Percentiles rank a stretch among this genome's conserved stretches.
phyloP scores from a whole-genome alignment of 768 basidiomycete species.

The Agaricus subrufescens region DNA sequence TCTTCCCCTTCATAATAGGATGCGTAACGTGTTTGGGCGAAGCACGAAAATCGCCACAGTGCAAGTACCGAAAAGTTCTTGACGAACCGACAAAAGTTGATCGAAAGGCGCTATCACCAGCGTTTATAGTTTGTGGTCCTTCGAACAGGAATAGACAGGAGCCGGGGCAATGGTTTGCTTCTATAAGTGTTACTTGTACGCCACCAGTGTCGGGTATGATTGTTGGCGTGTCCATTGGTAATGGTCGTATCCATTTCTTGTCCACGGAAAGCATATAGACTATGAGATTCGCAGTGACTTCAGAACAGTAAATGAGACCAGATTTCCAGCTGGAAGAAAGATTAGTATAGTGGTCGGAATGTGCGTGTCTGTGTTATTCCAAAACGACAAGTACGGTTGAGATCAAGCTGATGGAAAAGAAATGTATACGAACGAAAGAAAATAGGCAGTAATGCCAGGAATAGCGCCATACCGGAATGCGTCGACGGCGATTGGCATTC shows the following conservation, averaged over 20 bases:
- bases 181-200: slow-evolving; percentile 88
- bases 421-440: slow-evolving; percentile 62
- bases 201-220: slow-evolving; percentile 79
- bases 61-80: slow-evolving; percentile 80
- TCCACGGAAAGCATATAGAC: slow-evolving; percentile 89
- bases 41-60: slow-evolving; percentile 93
- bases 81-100: slow-evolving; percentile 67
- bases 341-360: slow-evolving; percentile 96
- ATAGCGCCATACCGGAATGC: slow-evolving; percentile 94
- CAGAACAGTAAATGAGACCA: slow-evolving; percentile 95
- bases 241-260: slow-evolving; percentile 80
- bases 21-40: slow-evolving; percentile 86
- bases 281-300: slow-evolving; percentile 89
- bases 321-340: slow-evolving; percentile 82
- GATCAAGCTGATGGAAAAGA: background rate
- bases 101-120: slow-evolving; percentile 77
- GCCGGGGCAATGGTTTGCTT: slow-evolving; percentile 98
- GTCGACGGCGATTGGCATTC: slow-evolving; percentile 98
- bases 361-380: slow-evolving; percentile 67
- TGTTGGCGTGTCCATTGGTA: slow-evolving; percentile 76
- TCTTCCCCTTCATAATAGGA: slow-evolving; percentile 75
- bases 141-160: slow-evolving; percentile 94
- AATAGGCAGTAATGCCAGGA: slow-evolving; percentile 86
- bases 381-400: slow-evolving; percentile 9
- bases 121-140: slow-evolving; percentile 83